These are phyloP conservation scores for Lentinula aciculospora DNA, from an alignment of 768 basidiomycete species.

Conservation along the genomic window DNA sequence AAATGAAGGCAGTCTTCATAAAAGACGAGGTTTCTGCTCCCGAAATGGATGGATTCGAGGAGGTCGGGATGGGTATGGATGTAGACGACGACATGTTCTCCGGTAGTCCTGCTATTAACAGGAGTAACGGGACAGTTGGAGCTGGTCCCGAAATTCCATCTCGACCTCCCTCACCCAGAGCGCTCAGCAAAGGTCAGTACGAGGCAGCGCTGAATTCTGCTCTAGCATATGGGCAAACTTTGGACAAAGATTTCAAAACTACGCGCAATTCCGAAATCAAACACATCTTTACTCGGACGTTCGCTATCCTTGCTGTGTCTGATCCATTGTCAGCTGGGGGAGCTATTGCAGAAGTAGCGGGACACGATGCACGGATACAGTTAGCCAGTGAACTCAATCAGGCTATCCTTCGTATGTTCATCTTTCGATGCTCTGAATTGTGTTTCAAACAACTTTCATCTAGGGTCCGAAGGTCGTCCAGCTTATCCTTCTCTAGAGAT, in stretches of 20 bases:
- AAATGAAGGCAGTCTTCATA: slow-evolving; percentile 36
- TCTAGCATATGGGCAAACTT: slow-evolving; percentile 65
- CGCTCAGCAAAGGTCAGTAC: slow-evolving; percentile 26
- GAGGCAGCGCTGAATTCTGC: slow-evolving; percentile 60
- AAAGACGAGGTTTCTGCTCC: slow-evolving; percentile 20
- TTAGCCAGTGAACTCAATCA: slow-evolving; percentile 77
- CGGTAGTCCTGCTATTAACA: neutral
- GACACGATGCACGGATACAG: slow-evolving; percentile 56
- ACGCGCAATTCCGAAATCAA: slow-evolving; percentile 61
- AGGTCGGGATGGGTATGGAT: slow-evolving; percentile 58
- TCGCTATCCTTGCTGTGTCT: slow-evolving; percentile 75
- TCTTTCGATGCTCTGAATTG: neutral
- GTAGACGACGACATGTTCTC: slow-evolving; percentile 34
- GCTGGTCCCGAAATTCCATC: slow-evolving; percentile 15
- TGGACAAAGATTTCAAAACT: slow-evolving; percentile 63
- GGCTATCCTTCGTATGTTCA: slow-evolving; percentile 69
- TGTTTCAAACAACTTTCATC: slow-evolving; percentile 1
- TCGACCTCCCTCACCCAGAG: slow-evolving; percentile 8
- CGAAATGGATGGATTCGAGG: slow-evolving; percentile 31
- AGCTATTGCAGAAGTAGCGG: slow-evolving; percentile 60
- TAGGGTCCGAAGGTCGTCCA: slow-evolving; percentile 78
- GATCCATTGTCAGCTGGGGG: slow-evolving; percentile 67
- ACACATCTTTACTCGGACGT: slow-evolving; percentile 65
- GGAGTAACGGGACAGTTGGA: slow-evolving; percentile 4
- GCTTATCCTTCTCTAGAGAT: slow-evolving; percentile 67